Base-by-base conservation (phyloP, 2,329 filamentous ascomycete species). In the Colletotrichum sp. region DNA sequence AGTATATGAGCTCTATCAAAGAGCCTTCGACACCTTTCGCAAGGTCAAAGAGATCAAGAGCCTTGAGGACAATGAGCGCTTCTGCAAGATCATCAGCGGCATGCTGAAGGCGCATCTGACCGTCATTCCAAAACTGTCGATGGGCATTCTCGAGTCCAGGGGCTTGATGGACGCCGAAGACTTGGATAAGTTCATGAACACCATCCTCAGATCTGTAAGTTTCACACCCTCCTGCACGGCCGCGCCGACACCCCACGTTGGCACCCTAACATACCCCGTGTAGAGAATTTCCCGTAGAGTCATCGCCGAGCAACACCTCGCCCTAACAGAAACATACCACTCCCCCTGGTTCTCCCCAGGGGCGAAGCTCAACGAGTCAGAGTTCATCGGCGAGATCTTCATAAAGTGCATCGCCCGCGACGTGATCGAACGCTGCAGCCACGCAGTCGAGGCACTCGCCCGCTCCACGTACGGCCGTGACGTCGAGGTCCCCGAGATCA, bases 1-100 rank as follows among this genome's bases (percentile, higher is more conserved):
- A 79, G 97, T 99, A 39, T 99, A 99, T 86, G 95, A 99, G 83
- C 90, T 98, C 8, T 99, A 99, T 88, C 98, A 98, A 86, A 93
- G 93, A 79, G 96, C 97, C n/a, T 99, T 99, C 81, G 97, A 99
- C 83, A 93, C 90, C 69, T 94, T 99, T 78, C 94, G 97, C 64
- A 94, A 94, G 79, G 89, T 98, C 55, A 93, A 93, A 67, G 95
- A 98, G 82, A 93, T 99, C 79, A 93, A 94, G 81, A 94, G 92
- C 0, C 86, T 98, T 43, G 94, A 98, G 36, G 96, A 99, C 81
- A 99, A 99, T 83, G 96, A 98, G 79, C 88, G 85, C 59, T 94
- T 98, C 80, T 99, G 97, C 87, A 91, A 94, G 71, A 88, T 95
- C 73, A 93, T 99, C 75, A 92, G 93, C 75, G 89, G 92, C 73